A percentile compares a stretch with the other conserved stretches of the same genome.
phyloP scores from a whole-genome alignment of 2,329 filamentous ascomycete genomes.

The Fusarium pseudonygamai region DNA sequence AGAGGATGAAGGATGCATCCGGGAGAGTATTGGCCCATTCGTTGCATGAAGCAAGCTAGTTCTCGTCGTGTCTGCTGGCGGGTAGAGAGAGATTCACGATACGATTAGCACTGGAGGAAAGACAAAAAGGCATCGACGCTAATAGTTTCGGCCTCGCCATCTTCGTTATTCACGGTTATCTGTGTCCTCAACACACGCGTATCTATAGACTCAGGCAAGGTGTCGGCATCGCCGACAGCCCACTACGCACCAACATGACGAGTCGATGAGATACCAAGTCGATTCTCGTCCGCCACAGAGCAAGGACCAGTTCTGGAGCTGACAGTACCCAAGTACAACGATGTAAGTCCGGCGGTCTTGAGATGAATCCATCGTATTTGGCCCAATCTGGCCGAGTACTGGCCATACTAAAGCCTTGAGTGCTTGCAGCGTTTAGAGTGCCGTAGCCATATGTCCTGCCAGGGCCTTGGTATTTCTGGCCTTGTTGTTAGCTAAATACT shows the following conservation, averaged over 20 bases:
- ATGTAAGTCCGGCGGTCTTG: neutral
- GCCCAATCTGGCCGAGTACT: neutral
- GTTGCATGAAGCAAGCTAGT: neutral
- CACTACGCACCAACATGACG: neutral
- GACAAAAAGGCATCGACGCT: neutral
- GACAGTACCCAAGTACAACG: neutral
- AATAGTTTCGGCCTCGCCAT: neutral
- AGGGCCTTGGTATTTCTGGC: neutral
- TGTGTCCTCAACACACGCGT: neutral
- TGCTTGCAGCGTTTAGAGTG: neutral
- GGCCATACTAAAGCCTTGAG: neutral
- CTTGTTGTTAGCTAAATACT: neutral
- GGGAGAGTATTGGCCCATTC: neutral
- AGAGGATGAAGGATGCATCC: neutral
- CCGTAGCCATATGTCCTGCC: neutral
- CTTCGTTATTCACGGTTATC: neutral
- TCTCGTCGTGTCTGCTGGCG: neutral
- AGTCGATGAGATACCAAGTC: neutral
- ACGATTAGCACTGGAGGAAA: neutral
- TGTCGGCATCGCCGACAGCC: neutral
- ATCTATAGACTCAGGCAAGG: neutral
- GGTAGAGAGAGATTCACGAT: neutral
- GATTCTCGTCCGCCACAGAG: neutral
- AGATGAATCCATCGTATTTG: neutral
- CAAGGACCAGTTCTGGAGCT: neutral